Conservation (phyloP, 345 rosid genomes). For the Gossypium australe region DNA sequence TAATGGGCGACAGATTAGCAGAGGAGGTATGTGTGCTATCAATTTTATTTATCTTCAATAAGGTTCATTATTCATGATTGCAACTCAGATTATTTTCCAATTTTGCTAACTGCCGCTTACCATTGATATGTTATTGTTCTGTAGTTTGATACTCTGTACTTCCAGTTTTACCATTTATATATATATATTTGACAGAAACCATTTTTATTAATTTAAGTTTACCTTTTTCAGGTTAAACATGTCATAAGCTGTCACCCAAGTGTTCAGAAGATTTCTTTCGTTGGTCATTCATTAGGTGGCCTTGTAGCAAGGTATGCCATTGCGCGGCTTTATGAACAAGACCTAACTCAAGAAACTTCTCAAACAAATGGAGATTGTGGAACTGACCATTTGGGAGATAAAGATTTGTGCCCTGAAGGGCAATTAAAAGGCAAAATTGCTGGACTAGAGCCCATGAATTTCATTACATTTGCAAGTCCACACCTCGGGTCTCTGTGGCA, state of each 20-base stretch:
- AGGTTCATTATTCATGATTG: background rate
- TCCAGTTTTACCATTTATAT: background rate
- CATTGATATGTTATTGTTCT: background rate
- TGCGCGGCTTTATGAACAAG: constrained; percentile 60
- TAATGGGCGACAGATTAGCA: constrained; percentile 86
- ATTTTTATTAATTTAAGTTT: too few species aligned
- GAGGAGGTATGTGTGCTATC: constrained; percentile 47
- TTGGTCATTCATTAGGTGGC: constrained; percentile 92
- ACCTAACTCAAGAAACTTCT: constrained; percentile 23
- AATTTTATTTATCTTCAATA: constrained; percentile 1
- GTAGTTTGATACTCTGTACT: background rate
- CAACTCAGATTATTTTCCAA: background rate
- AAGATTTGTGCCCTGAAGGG: constrained; percentile 19
- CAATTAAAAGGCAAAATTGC: constrained; percentile 51
- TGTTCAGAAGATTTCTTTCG: constrained; percentile 66
- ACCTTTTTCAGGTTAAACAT: constrained; percentile 50
- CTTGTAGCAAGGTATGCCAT: constrained; percentile 78
- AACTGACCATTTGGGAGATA: constrained; percentile 22
- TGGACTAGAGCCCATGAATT: constrained; percentile 74
- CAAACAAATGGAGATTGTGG: constrained; percentile 31
- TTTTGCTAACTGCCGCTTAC: background rate
- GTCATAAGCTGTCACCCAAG: constrained; percentile 50
- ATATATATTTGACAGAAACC: too few species aligned
- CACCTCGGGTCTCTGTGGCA: constrained; percentile 89
- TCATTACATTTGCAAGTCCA: constrained; percentile 80